Base-by-base conservation (phyloP, 306 rosid species). In the barrel medic (Medicago truncatula) region DNA sequence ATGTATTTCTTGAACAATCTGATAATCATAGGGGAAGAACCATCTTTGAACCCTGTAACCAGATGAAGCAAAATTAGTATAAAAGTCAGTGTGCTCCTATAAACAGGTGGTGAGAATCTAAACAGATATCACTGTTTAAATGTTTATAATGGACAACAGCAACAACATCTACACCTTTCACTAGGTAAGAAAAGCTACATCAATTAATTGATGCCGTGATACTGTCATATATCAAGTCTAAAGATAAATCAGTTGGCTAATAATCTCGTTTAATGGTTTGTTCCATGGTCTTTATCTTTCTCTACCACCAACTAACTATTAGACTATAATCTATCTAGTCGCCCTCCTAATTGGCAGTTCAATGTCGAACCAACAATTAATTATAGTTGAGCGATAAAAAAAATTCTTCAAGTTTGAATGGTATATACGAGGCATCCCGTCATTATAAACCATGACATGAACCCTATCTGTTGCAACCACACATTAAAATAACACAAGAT, bases 21-120 rank as follows among this genome's bases (percentile, higher is more conserved):
- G 96, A 86, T 92, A 95, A 83, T 92, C 97, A 66, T 90, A 92
- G 15, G 97, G 98, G 86, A 85, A 87, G 88, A 95, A 89, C 98
- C 98, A 90, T 86, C 98, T 86, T 70, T 91, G 98, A 61, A 92
- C 28, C 90, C 97, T 94, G 89, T 41, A 86, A 77, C 63, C 76
- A 71, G 39, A 78, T 28, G 53, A 59, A 71, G 39, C 9, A 57
- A 81, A 66, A 56, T 83, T 21, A 70, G 43, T 68, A 46, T n/a
- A 53, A 66, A 38, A 34, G 62, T 39, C 53, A 64, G 15, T 11
- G 28, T 5, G 3, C 20, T 49, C 46, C 76, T 25, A 43, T 61
- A 61, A 17, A 79, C 47, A 9, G 21, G 52, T 63, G 69, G 38
- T 4, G 44, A 49, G 14, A 58, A 71, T 64, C 18, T 39, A 54